Evolutionary conservation across 108 stramenopile genomes (phyloP), one percentile per base, ranked within the genome.

Genomic region (Epipyxis sp.): DNA sequence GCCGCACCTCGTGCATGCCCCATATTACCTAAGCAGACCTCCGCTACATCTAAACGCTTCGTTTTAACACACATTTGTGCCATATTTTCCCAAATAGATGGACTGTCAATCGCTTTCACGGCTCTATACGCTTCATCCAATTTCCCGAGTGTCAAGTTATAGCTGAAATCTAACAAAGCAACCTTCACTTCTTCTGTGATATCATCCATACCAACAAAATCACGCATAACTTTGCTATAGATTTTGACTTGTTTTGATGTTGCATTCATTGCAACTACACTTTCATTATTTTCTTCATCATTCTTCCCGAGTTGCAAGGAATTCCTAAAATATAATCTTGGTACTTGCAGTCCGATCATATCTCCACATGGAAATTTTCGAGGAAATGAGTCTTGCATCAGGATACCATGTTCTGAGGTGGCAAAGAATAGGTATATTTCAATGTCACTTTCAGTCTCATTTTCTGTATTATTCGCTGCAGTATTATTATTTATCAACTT

Each of bases 41-140:
- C 88, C n/a, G 88, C 87, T n/a, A 90, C 87, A 46, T 91, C 90
- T 3, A 91, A 82, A 2, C 89, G 82, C 82, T 72, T 86, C 40
- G 85, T 87, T 81, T 88, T 86, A 40, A 91, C 89, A 65, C 89
- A 91, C 83, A 89, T 90, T 61, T 88, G 89, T 0, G 90, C 89
- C 86, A 91, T 88, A 78, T 89, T 90, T 58, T 79, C 81, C 90
- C 90, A 91, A 1, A 89, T 89, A 25, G 76, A 43, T 13, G 86
- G 59, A 78, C 78, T 86, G 34, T 79, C 79, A 43, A 91, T 82
- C 29, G 76, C 58, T 59, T 85, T 69, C 0, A 91, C 84, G 2
- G 88, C 86, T 0, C 83, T 81, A 72, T 89, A 86, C 13, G 89
- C 89, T 40, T 88, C 86, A 76, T 91, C 90, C 84, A 89, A 84